Conservation (phyloP, 2,329 filamentous ascomycete species). For the Fusarium subglutinans region DNA sequence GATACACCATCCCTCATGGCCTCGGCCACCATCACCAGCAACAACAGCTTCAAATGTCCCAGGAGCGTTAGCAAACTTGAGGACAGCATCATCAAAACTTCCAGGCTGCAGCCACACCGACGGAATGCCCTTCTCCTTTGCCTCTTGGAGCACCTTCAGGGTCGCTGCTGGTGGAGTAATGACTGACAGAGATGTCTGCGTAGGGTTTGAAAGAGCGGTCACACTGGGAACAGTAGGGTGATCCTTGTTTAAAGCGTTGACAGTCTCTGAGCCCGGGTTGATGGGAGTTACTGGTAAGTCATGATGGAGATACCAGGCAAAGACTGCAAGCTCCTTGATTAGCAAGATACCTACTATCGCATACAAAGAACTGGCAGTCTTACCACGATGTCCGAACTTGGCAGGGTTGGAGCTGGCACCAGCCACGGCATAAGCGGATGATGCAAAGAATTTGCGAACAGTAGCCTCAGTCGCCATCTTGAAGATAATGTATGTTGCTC, state of each 20-base stretch:
- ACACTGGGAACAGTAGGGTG: conserved; percentile 74
- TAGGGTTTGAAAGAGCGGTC: conserved; percentile 70
- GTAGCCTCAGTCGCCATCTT: conserved; percentile 73
- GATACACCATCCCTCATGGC: conserved; percentile 85
- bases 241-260: conserved; percentile 67
- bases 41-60: conserved; percentile 75
- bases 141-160: conserved; percentile 77
- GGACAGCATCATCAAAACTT: conserved; percentile 79
- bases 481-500: not conserved
- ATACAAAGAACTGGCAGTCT: conserved; percentile 21
- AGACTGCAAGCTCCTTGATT: conserved; percentile 64
- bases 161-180: conserved; percentile 88
- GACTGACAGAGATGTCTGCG: conserved; percentile 80
- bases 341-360: not conserved
- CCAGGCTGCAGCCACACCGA: conserved; percentile 93
- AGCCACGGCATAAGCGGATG: conserved; percentile 84
- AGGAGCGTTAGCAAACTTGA: conserved; percentile 72
- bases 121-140: conserved; percentile 75
- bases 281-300: conserved; percentile 81
- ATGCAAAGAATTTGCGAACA: conserved; percentile 82
- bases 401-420: conserved; percentile 85
- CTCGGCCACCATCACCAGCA: conserved; percentile 69
- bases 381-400: conserved; percentile 92
- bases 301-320: conserved; percentile 87
- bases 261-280: conserved; percentile 75